Evolutionary conservation across 2,329 filamentous ascomycete genomes (phyloP).

Genomic region (Aspergillus sclerotialis): DNA sequence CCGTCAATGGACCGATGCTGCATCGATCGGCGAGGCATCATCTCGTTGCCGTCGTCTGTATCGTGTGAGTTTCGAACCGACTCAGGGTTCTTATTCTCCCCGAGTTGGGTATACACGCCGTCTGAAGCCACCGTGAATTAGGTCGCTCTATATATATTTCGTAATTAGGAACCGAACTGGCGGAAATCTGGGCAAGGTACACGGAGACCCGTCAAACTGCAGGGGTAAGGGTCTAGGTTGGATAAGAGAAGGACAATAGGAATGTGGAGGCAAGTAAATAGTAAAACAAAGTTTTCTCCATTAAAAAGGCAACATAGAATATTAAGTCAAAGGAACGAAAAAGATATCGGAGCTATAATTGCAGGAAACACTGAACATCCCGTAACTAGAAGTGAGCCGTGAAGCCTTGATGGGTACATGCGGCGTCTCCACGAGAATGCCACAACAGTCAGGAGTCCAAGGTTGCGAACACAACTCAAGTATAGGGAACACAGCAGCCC

Average conservation of each 20-base stretch:
- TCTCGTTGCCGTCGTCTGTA: constrained; percentile 33
- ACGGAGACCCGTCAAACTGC: constrained; percentile 1
- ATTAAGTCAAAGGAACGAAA: not conserved
- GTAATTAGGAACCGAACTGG: not conserved
- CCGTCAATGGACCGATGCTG: constrained; percentile 43
- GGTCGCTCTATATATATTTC: constrained; percentile 2
- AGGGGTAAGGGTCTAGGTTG: too few species aligned
- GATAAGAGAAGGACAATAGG: not conserved
- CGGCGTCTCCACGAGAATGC: too few species aligned
- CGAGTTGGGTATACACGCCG: constrained; percentile 16
- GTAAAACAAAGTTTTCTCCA: not conserved
- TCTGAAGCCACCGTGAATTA: constrained; percentile 26
- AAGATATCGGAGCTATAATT: not conserved
- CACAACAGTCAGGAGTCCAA: too few species aligned
- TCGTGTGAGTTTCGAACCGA: constrained; percentile 29
- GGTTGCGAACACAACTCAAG: too few species aligned
- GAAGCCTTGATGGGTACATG: not conserved
- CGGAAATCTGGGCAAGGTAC: not conserved
- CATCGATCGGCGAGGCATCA: constrained; percentile 39
- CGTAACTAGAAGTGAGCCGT: not conserved
- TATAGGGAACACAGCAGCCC: too few species aligned
- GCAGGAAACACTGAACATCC: not conserved
- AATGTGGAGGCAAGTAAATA: constrained; percentile 1
- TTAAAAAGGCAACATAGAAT: not conserved
- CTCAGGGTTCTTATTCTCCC: constrained; percentile 25